These are phyloP conservation scores for Apophysomyces variabilis DNA, from an alignment of 371 early-diverging fungal species.

Conservation along the genomic window DNA sequence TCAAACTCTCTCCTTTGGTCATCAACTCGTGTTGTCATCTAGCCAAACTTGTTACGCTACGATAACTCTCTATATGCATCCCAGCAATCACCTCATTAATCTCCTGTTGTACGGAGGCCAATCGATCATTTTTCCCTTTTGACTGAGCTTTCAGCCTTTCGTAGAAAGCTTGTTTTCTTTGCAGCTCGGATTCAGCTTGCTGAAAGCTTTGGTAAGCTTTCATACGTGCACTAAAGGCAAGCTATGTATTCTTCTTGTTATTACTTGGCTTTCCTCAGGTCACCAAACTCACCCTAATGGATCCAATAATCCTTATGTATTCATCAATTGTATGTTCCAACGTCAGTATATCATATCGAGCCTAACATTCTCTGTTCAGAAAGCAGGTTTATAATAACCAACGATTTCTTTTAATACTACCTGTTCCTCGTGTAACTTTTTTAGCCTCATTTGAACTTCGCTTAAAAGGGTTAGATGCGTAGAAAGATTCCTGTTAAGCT, in stretches of 20 bases:
- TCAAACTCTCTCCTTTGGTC: constrained; percentile 69
- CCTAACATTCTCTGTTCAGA: constrained; percentile 28
- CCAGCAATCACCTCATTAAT: constrained; percentile 60
- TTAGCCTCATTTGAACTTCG: constrained; percentile 80
- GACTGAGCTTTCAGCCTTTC: constrained; percentile 65
- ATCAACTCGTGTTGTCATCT: constrained; percentile 62
- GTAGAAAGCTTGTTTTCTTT: constrained; percentile 61
- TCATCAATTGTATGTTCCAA: constrained; percentile 85
- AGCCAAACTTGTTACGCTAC: constrained; percentile 2
- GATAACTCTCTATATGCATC: background rate
- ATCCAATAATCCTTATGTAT: constrained; percentile 86
- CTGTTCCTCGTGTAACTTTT: constrained; percentile 77
- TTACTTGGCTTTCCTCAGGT: background rate
- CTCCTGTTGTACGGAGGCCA: constrained; percentile 66
- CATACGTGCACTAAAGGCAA: constrained; percentile 77
- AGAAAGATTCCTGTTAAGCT: constrained; percentile 69
- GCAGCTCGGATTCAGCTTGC: constrained; percentile 66
- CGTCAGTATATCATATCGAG: constrained; percentile 72
- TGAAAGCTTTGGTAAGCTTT: constrained; percentile 77
- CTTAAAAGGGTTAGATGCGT: constrained; percentile 69
- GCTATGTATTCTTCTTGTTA: constrained; percentile 27
- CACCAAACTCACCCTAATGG: constrained; percentile 62
- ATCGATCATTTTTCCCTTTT: constrained; percentile 67
- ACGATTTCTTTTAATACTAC: constrained; percentile 20
- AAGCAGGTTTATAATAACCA: background rate